Evolutionary conservation across 305 asterid species (phyloP).

Genomic region (Nicotiana rustica): DNA sequence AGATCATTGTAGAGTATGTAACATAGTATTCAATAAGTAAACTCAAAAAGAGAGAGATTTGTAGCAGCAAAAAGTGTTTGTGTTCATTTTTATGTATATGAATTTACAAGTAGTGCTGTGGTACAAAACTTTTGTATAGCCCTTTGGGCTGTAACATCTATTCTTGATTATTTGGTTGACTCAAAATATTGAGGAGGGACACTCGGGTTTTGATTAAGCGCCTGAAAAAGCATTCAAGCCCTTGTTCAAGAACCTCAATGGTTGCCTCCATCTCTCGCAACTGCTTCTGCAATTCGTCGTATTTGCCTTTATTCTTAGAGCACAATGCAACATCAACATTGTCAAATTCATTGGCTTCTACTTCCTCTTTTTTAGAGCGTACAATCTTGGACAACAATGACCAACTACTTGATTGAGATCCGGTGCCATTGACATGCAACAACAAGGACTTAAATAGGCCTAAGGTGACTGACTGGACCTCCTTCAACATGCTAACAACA

Average conservation of each 20-base stretch:
- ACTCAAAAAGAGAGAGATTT: neutral
- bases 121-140: neutral
- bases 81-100: too few species aligned
- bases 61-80: neutral
- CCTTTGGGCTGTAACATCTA: neutral
- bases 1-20: neutral
- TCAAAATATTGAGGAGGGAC: constrained; percentile 51
- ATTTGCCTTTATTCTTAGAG: neutral
- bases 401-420: constrained; percentile 42
- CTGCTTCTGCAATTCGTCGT: constrained; percentile 40
- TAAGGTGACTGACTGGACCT: constrained; percentile 41
- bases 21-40: neutral
- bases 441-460: constrained; percentile 42
- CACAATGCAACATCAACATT: constrained; percentile 41
- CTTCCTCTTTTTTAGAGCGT: constrained; percentile 24
- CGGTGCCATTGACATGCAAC: constrained; percentile 39
- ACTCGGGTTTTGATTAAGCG: constrained; percentile 52
- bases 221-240: constrained; percentile 45
- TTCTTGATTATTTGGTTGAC: constrained; percentile 39
- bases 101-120: neutral
- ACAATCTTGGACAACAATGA: constrained; percentile 47
- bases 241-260: constrained; percentile 42
- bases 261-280: constrained; percentile 42
- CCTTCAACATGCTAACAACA: constrained; percentile 45
- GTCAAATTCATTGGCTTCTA: constrained; percentile 37